These are phyloP conservation scores for Vitis hybrid DNA, from an alignment of 177 flowering plant genomes.

Conservation along the genomic window DNA sequence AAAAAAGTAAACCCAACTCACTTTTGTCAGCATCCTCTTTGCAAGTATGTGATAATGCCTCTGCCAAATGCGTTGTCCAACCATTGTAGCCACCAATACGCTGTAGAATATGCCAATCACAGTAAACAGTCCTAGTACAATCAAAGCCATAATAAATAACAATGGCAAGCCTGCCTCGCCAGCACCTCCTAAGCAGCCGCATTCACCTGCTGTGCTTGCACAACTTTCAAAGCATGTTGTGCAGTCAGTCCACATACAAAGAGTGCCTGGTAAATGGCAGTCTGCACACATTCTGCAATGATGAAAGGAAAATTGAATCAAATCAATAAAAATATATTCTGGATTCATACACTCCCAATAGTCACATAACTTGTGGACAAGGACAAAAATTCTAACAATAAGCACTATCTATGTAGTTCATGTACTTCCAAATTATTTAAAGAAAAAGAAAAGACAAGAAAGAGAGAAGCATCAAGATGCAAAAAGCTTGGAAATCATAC, in stretches of 20 bases:
- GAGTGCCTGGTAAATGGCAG: constrained; percentile 96
- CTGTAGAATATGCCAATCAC: constrained; percentile 96
- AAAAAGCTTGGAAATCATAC: too few species aligned
- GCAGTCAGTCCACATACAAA: constrained; percentile 99
- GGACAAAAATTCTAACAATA: too few species aligned
- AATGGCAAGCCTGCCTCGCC: constrained; percentile 98
- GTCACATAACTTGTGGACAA: too few species aligned
- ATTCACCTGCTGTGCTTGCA: constrained; percentile 82
- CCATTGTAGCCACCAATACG: constrained; percentile 97
- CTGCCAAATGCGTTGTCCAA: constrained; percentile 98
- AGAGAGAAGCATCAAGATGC: not conserved
- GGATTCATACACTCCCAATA: too few species aligned
- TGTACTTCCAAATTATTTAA: not conserved
- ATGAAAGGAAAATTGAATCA: constrained; percentile 4
- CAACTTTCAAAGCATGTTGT: constrained; percentile 89
- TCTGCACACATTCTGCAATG: constrained; percentile 91
- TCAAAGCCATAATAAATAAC: constrained; percentile 74
- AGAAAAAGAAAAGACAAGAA: not conserved
- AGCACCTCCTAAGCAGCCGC: constrained; percentile 95
- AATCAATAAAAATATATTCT: too few species aligned
- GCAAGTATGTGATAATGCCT: constrained; percentile 99
- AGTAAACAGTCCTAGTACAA: constrained; percentile 87
- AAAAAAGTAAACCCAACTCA: constrained; percentile 32
- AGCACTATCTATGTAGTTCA: too few species aligned
- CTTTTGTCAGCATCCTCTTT: constrained; percentile 97